phyloP scores from a whole-genome alignment of 169 alveolate genomes.

The Plasmodium knowlesi region DNA sequence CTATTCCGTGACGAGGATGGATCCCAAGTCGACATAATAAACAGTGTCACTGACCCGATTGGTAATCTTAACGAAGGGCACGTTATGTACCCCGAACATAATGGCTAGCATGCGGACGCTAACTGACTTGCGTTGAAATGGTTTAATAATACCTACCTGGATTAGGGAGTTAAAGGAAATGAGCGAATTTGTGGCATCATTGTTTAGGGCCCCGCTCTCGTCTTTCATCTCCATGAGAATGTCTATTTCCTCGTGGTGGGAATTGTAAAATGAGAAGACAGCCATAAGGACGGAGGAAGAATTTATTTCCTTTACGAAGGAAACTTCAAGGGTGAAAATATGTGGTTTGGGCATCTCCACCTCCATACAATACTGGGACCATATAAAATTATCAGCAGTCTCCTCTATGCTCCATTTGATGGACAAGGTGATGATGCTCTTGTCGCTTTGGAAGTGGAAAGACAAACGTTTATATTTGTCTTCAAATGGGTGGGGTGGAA shows the following conservation, averaged over 20 bases:
- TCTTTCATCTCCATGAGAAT: slow-evolving; percentile 42
- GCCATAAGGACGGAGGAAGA: slow-evolving; percentile 42
- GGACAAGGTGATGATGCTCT: slow-evolving; percentile 45
- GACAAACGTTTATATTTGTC: background rate
- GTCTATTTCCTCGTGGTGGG: slow-evolving; percentile 47
- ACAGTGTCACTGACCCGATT: slow-evolving; percentile 8
- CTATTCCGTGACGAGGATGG: slow-evolving; percentile 49
- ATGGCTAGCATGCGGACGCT: slow-evolving; percentile 41
- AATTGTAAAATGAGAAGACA: slow-evolving; percentile 31
- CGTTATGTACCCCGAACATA: slow-evolving; percentile 42
- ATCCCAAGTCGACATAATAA: slow-evolving; percentile 41
- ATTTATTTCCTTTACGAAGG: slow-evolving; percentile 67
- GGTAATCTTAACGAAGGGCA: slow-evolving; percentile 29
- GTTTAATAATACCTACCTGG: slow-evolving; percentile 37
- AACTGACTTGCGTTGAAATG: slow-evolving; percentile 38
- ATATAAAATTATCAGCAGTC: slow-evolving; percentile 28
- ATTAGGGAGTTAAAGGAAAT: slow-evolving; percentile 43
- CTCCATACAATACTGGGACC: slow-evolving; percentile 61
- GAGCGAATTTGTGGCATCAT: slow-evolving; percentile 6
- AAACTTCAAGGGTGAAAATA: slow-evolving; percentile 29
- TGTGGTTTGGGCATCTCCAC: slow-evolving; percentile 39
- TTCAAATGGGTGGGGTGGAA: background rate
- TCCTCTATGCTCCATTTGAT: slow-evolving; percentile 54
- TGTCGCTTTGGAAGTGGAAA: slow-evolving; percentile 19
- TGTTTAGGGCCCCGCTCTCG: background rate